Conservation (phyloP, 768 basidiomycete species). For the Candolleomyces aberdarensis region DNA sequence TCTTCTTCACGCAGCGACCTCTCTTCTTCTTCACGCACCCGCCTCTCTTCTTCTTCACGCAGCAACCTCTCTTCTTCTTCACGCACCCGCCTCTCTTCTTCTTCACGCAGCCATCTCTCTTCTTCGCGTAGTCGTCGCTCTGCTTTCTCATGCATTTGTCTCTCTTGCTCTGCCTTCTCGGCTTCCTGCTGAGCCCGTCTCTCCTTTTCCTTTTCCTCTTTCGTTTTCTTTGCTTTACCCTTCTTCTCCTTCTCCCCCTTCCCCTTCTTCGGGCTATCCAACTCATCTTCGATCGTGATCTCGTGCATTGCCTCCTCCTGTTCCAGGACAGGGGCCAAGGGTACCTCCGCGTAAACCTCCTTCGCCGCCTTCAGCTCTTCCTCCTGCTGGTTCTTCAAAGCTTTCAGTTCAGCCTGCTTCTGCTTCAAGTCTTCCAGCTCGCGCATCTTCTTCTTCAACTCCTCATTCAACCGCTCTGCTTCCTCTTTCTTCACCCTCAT, state of each 20-base stretch:
- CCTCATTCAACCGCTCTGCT: conserved; percentile 9
- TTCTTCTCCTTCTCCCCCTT: conserved; percentile 12
- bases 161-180: conserved; percentile 8
- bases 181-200: conserved; percentile 11
- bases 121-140: conserved; percentile 13
- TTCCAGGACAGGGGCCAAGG: neutral
- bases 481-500: conserved; percentile 20
- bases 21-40: conserved; percentile 10
- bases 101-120: conserved; percentile 7
- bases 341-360: neutral
- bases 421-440: conserved; percentile 7
- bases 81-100: conserved; percentile 10
- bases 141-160: conserved; percentile 13
- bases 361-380: conserved; percentile 5
- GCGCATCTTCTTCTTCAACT: conserved; percentile 11
- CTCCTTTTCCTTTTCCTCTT: conserved; percentile 9
- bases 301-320: too few species aligned
- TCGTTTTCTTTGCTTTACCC: conserved; percentile 2
- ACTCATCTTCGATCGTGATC: conserved; percentile 13
- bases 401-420: too few species aligned
- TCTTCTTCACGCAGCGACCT: conserved; percentile 15
- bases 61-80: conserved; percentile 14
- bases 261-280: conserved; percentile 7
- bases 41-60: conserved; percentile 15
- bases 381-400: conserved; percentile 3